Evolutionary conservation across 1,284 basidiomycete genomes (phyloP).

Genomic region (Malassezia brasiliensis): DNA sequence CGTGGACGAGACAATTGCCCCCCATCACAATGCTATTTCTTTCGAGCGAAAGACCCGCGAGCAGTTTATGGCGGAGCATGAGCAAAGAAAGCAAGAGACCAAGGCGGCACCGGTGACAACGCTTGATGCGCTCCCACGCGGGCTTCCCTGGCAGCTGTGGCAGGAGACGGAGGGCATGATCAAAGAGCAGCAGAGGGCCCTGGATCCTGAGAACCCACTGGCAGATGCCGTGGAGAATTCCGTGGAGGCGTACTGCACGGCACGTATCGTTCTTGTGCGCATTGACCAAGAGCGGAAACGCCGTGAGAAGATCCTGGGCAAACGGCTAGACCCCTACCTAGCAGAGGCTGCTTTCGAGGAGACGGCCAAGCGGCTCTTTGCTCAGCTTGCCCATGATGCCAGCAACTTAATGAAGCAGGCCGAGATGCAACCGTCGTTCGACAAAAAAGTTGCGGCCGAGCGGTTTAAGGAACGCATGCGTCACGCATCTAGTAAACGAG

Average conservation of each 20-base stretch:
- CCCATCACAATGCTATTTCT: constrained; percentile 25
- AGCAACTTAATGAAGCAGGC: constrained; percentile 33
- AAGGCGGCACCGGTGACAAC: too few relatives aligned
- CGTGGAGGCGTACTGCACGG: constrained; percentile 27
- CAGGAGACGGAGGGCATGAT: too few relatives aligned
- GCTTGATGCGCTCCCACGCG: too few relatives aligned
- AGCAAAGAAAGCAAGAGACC: too few relatives aligned
- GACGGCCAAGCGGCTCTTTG: constrained; percentile 18
- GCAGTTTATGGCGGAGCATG: neutral
- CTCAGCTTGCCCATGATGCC: constrained; percentile 22
- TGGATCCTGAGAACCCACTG: constrained; percentile 20
- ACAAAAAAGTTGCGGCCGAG: constrained; percentile 26
- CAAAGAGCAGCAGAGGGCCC: neutral
- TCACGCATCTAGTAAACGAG: too few relatives aligned
- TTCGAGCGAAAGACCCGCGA: neutral
- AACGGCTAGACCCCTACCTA: constrained; percentile 6
- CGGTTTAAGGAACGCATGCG: constrained; percentile 28
- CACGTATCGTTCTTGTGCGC: constrained; percentile 31
- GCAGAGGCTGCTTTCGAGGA: constrained; percentile 16
- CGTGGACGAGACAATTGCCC: constrained; percentile 33
- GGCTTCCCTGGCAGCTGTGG: too few relatives aligned
- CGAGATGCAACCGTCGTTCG: constrained; percentile 31
- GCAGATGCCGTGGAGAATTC: constrained; percentile 38
- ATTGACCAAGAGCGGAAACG: constrained; percentile 36
- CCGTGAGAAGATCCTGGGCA: constrained; percentile 24